These are phyloP conservation scores for Chernovozyma sophiae-reginae DNA, from an alignment of 1,139 yeast genomes.

Conservation along the genomic window DNA sequence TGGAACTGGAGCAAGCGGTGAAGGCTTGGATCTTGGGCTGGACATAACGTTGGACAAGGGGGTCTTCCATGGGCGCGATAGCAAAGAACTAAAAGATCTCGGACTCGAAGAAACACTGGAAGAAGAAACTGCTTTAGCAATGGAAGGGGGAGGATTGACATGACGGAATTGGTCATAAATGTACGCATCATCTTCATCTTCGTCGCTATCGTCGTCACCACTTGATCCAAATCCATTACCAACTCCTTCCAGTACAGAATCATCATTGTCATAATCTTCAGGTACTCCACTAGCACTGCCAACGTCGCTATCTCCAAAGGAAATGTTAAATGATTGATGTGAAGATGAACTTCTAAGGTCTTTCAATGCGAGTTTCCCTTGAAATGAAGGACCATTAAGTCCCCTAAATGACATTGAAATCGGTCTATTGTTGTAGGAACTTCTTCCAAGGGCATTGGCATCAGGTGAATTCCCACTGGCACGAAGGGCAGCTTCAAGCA, in stretches of 20 bases:
- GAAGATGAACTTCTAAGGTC: constrained; percentile 33
- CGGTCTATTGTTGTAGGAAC: constrained; percentile 38
- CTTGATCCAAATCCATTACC: constrained; percentile 29
- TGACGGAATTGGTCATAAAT: background rate
- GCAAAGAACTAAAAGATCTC: constrained; percentile 24
- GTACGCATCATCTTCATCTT: constrained; percentile 3
- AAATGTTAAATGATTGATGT: constrained; percentile 42
- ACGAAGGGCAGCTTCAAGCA: constrained; percentile 18
- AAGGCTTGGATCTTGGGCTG: background rate
- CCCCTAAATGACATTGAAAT: constrained; percentile 69
- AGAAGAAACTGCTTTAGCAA: background rate
- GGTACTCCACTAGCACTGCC: constrained; percentile 9
- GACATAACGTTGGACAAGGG: background rate
- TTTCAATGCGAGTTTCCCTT: constrained; percentile 27
- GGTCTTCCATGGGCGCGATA: constrained; percentile 1
- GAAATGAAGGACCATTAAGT: constrained; percentile 53
- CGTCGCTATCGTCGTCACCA: constrained; percentile 21
- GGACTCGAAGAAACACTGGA: constrained; percentile 19
- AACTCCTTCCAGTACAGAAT: constrained; percentile 18
- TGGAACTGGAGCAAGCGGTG: background rate
- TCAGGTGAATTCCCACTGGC: constrained; percentile 8
- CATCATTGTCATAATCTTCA: constrained; percentile 9
- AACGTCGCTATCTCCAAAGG: constrained; percentile 25
- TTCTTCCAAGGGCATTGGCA: constrained; percentile 11
- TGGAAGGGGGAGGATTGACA: background rate